Base-by-base conservation (phyloP, 257 asterid species). In the Vinca minor region DNA sequence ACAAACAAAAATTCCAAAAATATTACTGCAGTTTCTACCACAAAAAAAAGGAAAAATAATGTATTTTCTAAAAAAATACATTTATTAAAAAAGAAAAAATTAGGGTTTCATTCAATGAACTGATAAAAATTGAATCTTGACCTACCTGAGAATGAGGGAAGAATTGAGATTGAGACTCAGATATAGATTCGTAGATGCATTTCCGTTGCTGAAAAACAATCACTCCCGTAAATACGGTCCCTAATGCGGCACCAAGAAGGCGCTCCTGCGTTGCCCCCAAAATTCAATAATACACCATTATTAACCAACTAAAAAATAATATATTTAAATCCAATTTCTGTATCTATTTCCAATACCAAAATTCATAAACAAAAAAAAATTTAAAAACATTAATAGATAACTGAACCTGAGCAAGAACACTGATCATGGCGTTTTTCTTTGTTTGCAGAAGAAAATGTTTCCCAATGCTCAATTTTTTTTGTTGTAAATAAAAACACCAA, bases 381-480 rank as follows among this genome's bases (percentile, higher is more conserved):
- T n/a, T n/a, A n/a, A 58, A 44, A 10, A 25, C 7, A 6, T 28
- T 8, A 42, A 8, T 34, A 72, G 18, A 26, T 50, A 47, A 55
- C 53, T 21, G 60, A n/a, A 85, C 95, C 91, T 82, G 95, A 82
- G 96, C 78, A 4, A 88, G 83, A 64, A 88, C 73, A 83, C 95
- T 88, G 82, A 88, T 86, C 96, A 88, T 87, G 82, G 73, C 63
- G 60, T 18, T n/a, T 61, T 45, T 41, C 0, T 25, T 38, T 5
- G 42, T 12, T 21, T 20, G 17, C 7, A 28, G 53, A 64, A 60
- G 34, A 34, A 1, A 9, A 12, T 41, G 59, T 36, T 9, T n/a
- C n/a, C n/a, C n/a, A n/a, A n/a, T n/a, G n/a, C n/a, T n/a, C n/a
- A n/a, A n/a, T n/a, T n/a, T n/a, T n/a, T n/a, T n/a, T n/a, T n/a